Evolutionary conservation across 208 protist genomes (phyloP).

Genomic region (Leishmania turanica): DNA sequence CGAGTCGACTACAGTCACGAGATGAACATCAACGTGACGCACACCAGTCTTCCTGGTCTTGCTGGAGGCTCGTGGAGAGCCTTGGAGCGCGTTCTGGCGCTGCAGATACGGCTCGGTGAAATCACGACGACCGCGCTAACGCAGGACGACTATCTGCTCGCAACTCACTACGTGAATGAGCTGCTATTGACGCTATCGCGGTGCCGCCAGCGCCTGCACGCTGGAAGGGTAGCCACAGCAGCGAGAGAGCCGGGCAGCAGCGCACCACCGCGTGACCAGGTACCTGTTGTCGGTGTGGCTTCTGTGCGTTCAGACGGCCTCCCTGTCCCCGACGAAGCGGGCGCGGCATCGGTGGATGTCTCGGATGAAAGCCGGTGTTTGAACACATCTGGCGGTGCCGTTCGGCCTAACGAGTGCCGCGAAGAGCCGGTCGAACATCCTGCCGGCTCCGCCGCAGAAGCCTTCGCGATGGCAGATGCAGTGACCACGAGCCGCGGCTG

Average conservation of each 20-base stretch:
- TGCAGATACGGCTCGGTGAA: constrained; percentile 34
- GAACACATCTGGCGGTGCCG: not conserved
- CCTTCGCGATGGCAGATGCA: constrained; percentile 24
- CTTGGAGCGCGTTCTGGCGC: constrained; percentile 21
- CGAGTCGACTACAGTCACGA: constrained; percentile 41
- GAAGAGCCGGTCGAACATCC: not conserved
- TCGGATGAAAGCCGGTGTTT: not conserved
- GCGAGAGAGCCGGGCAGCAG: not conserved
- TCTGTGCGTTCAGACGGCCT: not conserved
- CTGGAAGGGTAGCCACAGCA: not conserved
- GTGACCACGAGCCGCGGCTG: not conserved
- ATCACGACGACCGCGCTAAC: constrained; percentile 38
- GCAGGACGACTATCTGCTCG: constrained; percentile 45
- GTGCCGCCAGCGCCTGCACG: constrained; percentile 31
- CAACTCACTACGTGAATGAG: constrained; percentile 31
- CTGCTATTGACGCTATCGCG: constrained; percentile 18
- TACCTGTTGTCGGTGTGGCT: not conserved
- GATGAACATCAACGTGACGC: constrained; percentile 36
- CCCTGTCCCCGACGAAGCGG: not conserved
- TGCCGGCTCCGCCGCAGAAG: constrained; percentile 17
- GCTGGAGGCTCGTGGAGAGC: constrained; percentile 7
- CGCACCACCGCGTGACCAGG: not conserved
- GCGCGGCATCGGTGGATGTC: not conserved
- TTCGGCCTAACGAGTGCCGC: not conserved
- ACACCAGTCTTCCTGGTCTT: constrained; percentile 9